Percentiles rank a stretch among this genome's conserved stretches.
Conservation (phyloP, 805 yeast species). For the Komagataella populi region DNA sequence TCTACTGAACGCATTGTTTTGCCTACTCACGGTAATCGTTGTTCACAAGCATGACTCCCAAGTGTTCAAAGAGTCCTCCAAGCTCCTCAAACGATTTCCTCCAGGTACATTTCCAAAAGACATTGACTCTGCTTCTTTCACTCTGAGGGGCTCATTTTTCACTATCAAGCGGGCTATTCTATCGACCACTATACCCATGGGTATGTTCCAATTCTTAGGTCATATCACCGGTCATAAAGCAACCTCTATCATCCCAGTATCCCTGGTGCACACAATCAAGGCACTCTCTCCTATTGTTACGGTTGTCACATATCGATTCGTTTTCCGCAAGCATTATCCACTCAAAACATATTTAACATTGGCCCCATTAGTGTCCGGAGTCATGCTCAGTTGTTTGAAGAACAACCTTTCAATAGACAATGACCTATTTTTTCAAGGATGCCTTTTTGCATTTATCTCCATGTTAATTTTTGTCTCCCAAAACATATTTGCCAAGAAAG, state of each 20-base stretch:
- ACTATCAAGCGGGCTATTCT: slow-evolving; percentile 40
- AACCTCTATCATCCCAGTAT: slow-evolving; percentile 86
- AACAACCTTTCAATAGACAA: slow-evolving; percentile 13
- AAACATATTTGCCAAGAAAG: slow-evolving; percentile 67
- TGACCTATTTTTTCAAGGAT: slow-evolving; percentile 22
- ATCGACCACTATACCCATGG: slow-evolving; percentile 81
- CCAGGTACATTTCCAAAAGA: slow-evolving; percentile 33
- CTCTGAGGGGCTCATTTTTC: slow-evolving; percentile 24
- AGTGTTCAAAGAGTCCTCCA: slow-evolving; percentile 14
- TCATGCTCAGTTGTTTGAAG: slow-evolving; percentile 63
- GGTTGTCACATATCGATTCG: slow-evolving; percentile 58
- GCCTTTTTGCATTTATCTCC: slow-evolving; percentile 35
- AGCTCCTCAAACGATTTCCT: slow-evolving; percentile 23
- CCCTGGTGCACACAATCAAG: slow-evolving; percentile 87
- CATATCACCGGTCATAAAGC: slow-evolving; percentile 88
- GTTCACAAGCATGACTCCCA: slow-evolving; percentile 20
- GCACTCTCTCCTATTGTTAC: slow-evolving; percentile 85
- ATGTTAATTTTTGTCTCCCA: slow-evolving; percentile 66
- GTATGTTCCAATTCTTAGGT: slow-evolving; percentile 83
- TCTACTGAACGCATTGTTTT: slow-evolving; percentile 50
- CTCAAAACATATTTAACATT: slow-evolving; percentile 63
- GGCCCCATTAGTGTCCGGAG: slow-evolving; percentile 71
- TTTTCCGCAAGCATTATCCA: slow-evolving; percentile 46
- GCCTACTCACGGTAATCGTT: slow-evolving; percentile 22
- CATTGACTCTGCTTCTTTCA: slow-evolving; percentile 14